Conservation (phyloP, 129 eudicot species). For the Tagetes patula region DNA sequence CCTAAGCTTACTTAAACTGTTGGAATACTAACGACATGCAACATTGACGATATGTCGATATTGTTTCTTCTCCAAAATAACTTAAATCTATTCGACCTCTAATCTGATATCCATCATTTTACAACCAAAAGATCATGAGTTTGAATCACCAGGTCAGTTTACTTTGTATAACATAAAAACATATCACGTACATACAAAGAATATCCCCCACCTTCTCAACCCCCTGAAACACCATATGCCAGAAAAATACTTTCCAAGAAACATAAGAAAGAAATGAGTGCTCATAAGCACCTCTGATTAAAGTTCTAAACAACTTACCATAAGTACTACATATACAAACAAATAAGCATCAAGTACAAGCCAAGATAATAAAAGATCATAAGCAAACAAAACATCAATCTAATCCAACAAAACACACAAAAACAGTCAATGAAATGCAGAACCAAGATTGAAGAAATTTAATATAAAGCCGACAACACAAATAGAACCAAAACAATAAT, state of each 20-base stretch:
- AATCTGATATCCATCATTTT: constrained; percentile 14
- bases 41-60: background rate
- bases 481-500: constrained; percentile 14
- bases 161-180: constrained; percentile 4
- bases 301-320: background rate
- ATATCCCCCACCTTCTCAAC: background rate
- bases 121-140: background rate
- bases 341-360: constrained; percentile 22
- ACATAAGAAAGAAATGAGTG: background rate
- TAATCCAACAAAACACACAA: constrained; percentile 20
- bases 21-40: background rate
- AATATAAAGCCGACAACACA: constrained; percentile 21
- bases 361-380: constrained; percentile 16
- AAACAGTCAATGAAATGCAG: background rate
- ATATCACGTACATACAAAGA: constrained; percentile 1
- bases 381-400: constrained; percentile 3
- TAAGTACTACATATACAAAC: background rate
- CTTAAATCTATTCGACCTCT: background rate
- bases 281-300: background rate
- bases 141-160: background rate
- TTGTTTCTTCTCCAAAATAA: background rate
- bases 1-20: constrained; percentile 19
- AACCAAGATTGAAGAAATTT: background rate
- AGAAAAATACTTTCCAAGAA: constrained; percentile 4
- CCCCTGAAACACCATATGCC: constrained; percentile 1